Conservation (phyloP, 2,329 filamentous ascomycete species). For the Penicillium griseofulvum region DNA sequence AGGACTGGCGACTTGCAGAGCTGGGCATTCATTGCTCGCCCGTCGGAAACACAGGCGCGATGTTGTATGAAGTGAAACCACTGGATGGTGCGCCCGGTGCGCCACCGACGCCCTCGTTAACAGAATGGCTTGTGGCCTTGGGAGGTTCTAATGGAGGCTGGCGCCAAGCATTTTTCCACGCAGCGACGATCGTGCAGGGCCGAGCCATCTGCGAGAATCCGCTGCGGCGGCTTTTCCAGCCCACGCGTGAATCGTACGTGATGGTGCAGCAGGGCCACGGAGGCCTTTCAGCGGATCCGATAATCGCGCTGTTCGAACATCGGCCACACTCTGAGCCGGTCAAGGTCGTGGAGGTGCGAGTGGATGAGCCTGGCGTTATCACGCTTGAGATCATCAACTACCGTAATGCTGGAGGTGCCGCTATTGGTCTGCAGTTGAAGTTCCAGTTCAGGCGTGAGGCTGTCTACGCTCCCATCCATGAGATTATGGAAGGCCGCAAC, state of each 20-base stretch:
- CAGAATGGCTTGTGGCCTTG: conserved; percentile 75
- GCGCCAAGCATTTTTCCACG: conserved; percentile 88
- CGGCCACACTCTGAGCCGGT: conserved; percentile 55
- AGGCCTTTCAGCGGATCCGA: conserved; percentile 61
- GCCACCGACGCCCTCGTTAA: neutral
- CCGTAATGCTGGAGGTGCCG: conserved; percentile 75
- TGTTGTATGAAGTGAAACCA: neutral
- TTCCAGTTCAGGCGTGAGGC: conserved; percentile 92
- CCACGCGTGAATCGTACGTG: conserved; percentile 78
- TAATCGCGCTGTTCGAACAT: conserved; percentile 31
- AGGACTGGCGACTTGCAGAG: neutral
- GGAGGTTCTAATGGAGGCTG: conserved; percentile 82
- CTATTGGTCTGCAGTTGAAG: conserved; percentile 75
- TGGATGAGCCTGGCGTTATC: conserved; percentile 73
- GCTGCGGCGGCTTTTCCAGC: conserved; percentile 82
- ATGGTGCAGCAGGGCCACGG: neutral
- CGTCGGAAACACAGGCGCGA: neutral
- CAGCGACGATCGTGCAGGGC: conserved; percentile 88
- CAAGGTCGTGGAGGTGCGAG: conserved; percentile 79
- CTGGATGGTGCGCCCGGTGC: neutral
- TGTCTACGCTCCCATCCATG: conserved; percentile 92
- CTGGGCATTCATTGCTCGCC: neutral
- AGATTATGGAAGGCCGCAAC: conserved; percentile 92
- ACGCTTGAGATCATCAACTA: conserved; percentile 87
- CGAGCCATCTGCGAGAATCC: conserved; percentile 96